Conservation (phyloP, 306 rosid species). For the Sechiopsis laciniata region DNA sequence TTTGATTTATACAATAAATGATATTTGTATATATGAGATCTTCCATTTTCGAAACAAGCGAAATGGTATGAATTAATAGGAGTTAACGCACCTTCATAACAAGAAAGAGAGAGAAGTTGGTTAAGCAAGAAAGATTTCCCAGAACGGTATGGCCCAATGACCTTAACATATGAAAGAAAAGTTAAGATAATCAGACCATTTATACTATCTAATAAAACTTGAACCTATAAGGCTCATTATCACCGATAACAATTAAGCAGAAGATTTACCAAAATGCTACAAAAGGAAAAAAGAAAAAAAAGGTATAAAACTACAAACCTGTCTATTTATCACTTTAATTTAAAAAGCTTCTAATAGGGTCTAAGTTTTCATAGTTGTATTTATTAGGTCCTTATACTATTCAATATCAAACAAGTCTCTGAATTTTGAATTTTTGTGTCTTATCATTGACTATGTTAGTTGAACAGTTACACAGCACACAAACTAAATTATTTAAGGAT, state of each 20-base stretch:
- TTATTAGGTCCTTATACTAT: not conserved
- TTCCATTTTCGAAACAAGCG: not conserved
- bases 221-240: not conserved
- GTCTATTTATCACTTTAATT: not conserved
- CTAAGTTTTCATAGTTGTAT: not conserved
- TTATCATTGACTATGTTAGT: not conserved
- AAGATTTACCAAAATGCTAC: not conserved
- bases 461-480: not conserved
- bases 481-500: not conserved
- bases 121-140: constrained; percentile 95
- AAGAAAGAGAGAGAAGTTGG: constrained; percentile 95
- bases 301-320: not conserved
- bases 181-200: not conserved
- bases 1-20: constrained; percentile 11
- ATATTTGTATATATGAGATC: not conserved
- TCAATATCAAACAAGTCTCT: not conserved
- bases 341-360: not conserved
- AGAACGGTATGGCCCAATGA: constrained; percentile 94
- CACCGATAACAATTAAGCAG: not conserved
- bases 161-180: constrained; percentile 39
- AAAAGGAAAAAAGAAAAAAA: not conserved
- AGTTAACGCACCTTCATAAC: constrained; percentile 63
- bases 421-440: not conserved
- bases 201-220: not conserved
- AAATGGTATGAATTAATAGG: constrained; percentile 16